Base-by-base conservation (phyloP, 1,139 yeast genomes). In the Yamadazyma buinensis region DNA sequence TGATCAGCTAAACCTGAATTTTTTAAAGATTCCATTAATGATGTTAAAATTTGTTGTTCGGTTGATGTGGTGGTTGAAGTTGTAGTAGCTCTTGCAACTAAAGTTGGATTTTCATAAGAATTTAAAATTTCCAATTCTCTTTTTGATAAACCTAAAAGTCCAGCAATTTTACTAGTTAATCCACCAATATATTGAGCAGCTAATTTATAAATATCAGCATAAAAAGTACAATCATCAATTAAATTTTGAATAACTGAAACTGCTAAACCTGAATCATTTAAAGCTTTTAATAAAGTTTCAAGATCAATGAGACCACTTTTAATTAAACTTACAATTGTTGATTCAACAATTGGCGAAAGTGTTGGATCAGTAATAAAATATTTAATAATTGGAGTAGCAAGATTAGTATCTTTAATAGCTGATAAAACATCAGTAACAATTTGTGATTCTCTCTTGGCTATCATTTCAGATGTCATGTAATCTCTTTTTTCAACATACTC, bases 1-100 rank as follows among this genome's bases (percentile, higher is more conserved):
- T 58, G 61, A 28, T 56, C 44, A 32, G 72, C 73, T 51, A 68
- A 66, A 33, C 74, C 74, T 21, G 74, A 67, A 38, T 57, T 43
- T 51, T 66, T 67, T 50, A 68, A 65, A 2, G 75, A 67, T 48
- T 67, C 72, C 67, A 68, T 58, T 49, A 68, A 63, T 38, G 59
- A 54, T 34, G 64, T 54, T 38, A 66, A 51, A 34, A 64, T 48
- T 43, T 42, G 23, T 14, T 35, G 39, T 27, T 21, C 29, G 9
- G 33, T 38, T 11, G 21, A 30, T 13, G 32, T 13, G 21, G 18
- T 13, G n/a, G 25, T n/a, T 13, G 36, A 13, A n/a, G 6, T n/a
- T 15, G 26, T 30, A n/a, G 36, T 21, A 14, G 40, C 42, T 31
- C 43, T 39, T 15, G 41, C 44, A 15, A 29, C 38, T 13, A 37